phyloP scores from a whole-genome alignment of 257 asterid species.

The Coffea eugenioides region DNA sequence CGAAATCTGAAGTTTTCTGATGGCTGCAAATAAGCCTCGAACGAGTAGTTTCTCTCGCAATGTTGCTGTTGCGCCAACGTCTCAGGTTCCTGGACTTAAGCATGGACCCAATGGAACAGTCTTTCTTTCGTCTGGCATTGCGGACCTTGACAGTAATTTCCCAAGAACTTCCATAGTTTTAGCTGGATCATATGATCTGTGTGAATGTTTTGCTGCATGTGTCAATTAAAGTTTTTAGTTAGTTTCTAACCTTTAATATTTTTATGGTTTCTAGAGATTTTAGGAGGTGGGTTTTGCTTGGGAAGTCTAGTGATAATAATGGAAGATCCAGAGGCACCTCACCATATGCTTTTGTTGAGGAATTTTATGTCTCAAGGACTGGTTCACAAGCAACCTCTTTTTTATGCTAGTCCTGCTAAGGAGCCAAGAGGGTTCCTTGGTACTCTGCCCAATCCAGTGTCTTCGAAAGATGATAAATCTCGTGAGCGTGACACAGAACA shows the following conservation, averaged over 20 bases:
- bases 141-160: slow-evolving; percentile 84
- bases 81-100: slow-evolving; percentile 81
- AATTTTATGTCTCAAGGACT: slow-evolving; percentile 98
- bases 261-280: slow-evolving; percentile 51
- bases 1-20: slow-evolving; percentile 12
- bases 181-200: background rate
- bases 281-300: slow-evolving; percentile 88
- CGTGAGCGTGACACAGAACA: slow-evolving; percentile 59
- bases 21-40: slow-evolving; percentile 78
- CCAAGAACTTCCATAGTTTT: background rate
- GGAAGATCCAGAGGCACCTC: slow-evolving; percentile 98
- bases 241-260: background rate
- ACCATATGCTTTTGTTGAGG: slow-evolving; percentile 93
- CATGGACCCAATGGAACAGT: slow-evolving; percentile 85
- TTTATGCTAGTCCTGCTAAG: slow-evolving; percentile 85
- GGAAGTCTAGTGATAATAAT: slow-evolving; percentile 89
- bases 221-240: background rate
- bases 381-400: slow-evolving; percentile 77
- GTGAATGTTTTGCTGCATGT: background rate
- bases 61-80: slow-evolving; percentile 41
- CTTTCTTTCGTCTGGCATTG: slow-evolving; percentile 84
- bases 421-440: slow-evolving; percentile 95
- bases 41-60: slow-evolving; percentile 78
- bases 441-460: slow-evolving; percentile 69
- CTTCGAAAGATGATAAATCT: slow-evolving; percentile 69